Percentiles rank a stretch among this genome's conserved stretches.
Conservation (phyloP, 2,329 filamentous ascomycete species). For the Polytolypa hystricis region DNA sequence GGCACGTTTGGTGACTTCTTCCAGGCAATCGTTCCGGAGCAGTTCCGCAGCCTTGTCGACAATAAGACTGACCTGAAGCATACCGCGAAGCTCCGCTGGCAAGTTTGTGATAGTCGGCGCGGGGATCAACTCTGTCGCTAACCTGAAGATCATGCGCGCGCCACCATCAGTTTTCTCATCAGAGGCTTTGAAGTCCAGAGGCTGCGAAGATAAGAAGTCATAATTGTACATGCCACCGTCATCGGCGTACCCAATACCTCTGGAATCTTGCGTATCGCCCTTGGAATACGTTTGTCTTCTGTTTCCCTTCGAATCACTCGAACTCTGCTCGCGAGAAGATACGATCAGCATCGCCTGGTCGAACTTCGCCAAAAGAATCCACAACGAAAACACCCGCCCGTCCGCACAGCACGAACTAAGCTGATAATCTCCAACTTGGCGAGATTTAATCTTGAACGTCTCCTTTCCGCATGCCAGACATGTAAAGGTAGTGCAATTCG, state of each 20-base stretch:
- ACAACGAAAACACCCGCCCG: constrained; percentile 24
- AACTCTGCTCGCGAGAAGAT: too few species aligned
- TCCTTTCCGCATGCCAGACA: constrained; percentile 11
- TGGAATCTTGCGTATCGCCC: constrained; percentile 5
- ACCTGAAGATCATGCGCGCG: constrained; percentile 18
- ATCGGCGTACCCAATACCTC: constrained; percentile 12
- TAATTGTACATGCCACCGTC: background rate
- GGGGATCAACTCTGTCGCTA: constrained; percentile 7
- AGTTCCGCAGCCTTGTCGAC: constrained; percentile 29
- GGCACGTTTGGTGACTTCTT: constrained; percentile 23
- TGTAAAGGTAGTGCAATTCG: constrained; percentile 6
- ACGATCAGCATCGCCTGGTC: constrained; percentile 18
- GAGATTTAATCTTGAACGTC: constrained; percentile 2
- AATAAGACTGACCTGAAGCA: constrained; percentile 27
- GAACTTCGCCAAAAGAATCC: constrained; percentile 27
- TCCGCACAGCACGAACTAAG: constrained; percentile 25
- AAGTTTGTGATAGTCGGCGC: constrained; percentile 14
- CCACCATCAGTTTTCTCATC: constrained; percentile 17
- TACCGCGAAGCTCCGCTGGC: constrained; percentile 18
- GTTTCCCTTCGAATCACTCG: constrained; percentile 6
- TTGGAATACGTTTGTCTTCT: constrained; percentile 7
- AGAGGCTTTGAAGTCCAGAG: constrained; percentile 6
- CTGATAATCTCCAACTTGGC: constrained; percentile 5
- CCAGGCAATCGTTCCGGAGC: constrained; percentile 31
- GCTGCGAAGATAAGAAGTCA: background rate